Conservation (phyloP, 176 grass and related monocot species). For the Puccinellia tenuiflora region DNA sequence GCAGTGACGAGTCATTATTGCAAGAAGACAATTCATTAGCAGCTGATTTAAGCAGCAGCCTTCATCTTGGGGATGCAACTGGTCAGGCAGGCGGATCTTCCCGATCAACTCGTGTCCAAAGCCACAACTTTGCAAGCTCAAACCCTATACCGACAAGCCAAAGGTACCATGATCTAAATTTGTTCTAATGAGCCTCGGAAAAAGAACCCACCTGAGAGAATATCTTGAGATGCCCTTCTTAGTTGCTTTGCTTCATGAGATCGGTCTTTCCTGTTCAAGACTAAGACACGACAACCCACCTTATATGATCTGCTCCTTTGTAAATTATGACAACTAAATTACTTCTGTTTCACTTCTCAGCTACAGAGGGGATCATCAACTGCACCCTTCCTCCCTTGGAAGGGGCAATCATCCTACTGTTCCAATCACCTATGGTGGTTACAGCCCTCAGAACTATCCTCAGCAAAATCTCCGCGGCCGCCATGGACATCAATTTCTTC, state of each 20-base stretch:
- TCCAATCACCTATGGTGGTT: conserved; percentile 35
- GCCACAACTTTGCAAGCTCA: conserved; percentile 39
- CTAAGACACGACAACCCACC: not conserved
- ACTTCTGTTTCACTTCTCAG: not conserved
- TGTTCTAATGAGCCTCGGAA: not conserved
- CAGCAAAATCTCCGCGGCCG: conserved; percentile 35
- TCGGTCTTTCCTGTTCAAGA: not conserved
- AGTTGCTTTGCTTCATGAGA: not conserved
- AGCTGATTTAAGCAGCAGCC: conserved; percentile 51
- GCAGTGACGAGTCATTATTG: conserved; percentile 85
- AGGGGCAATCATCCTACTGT: conserved; percentile 27
- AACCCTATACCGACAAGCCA: conserved; percentile 53
- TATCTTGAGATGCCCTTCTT: not conserved
- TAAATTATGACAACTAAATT: not conserved
- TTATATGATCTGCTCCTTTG: not conserved
- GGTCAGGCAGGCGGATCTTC: conserved; percentile 26
- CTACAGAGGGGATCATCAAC: conserved; percentile 41
- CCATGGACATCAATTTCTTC: conserved; percentile 49
- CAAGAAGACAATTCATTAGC: conserved; percentile 75
- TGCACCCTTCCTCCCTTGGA: conserved; percentile 24
- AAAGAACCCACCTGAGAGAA: not conserved
- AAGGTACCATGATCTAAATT: conserved; percentile 42
- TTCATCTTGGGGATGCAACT: conserved; percentile 37
- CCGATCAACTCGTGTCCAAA: conserved; percentile 46
- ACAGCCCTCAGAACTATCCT: conserved; percentile 17